Conservation (phyloP, 106 monocot species). For the Dioscorea zingiberensis region DNA sequence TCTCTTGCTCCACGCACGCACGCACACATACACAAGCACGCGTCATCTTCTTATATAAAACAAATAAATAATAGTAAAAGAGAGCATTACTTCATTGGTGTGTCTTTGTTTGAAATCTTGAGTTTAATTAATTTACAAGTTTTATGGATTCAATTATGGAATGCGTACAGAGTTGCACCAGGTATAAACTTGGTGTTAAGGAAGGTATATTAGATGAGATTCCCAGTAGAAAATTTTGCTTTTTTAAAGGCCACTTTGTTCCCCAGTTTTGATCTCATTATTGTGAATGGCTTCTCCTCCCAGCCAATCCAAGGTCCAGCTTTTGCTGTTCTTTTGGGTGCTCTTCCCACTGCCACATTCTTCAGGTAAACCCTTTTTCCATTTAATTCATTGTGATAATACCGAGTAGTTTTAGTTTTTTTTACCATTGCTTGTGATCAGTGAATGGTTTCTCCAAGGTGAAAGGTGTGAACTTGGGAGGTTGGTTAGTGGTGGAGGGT, state of each 20-base stretch:
- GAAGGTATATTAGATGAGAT: constrained; percentile 20
- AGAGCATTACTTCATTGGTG: no score
- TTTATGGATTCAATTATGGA: not conserved
- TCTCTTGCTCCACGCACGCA: no score
- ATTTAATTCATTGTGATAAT: not conserved
- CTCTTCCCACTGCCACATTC: constrained; percentile 7
- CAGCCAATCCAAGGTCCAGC: constrained; percentile 5
- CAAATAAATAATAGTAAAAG: no score
- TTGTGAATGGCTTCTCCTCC: constrained; percentile 6
- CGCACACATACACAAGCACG: no score
- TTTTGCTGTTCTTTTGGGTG: constrained; percentile 16
- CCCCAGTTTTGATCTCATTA: not conserved
- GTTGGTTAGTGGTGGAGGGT: constrained; percentile 78
- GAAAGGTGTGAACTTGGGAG: constrained; percentile 78
- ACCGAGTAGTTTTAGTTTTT: not conserved
- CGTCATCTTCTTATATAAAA: no score
- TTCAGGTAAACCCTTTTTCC: constrained; percentile 18
- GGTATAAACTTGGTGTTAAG: constrained; percentile 46
- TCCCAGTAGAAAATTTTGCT: not conserved
- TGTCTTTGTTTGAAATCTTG: no score
- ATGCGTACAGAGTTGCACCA: constrained; percentile 19
- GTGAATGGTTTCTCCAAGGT: constrained; percentile 60
- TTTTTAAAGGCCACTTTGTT: not conserved
- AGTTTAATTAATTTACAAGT: no score
- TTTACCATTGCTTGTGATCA: constrained; percentile 16